phyloP scores from a whole-genome alignment of 768 basidiomycete genomes.

The Punctularia strigosozonata region DNA sequence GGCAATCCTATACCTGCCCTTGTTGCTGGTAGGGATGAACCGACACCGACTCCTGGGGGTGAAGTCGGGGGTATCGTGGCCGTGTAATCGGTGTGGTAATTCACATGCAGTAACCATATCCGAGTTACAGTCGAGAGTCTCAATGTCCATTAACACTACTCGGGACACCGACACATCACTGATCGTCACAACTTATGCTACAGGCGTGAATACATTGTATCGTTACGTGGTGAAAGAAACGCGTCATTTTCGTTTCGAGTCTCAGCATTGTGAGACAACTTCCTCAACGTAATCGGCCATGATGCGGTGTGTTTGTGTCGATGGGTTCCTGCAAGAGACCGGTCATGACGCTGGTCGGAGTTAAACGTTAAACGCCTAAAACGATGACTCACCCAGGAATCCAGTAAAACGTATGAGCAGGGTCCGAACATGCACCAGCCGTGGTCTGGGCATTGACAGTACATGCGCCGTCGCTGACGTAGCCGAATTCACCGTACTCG shows the following conservation, averaged over 20 bases:
- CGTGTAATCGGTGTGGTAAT: too few relatives aligned
- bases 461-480: constrained; percentile 7
- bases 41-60: constrained; percentile 10
- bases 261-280: constrained; percentile 22
- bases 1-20: constrained; percentile 11
- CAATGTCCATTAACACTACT: too few relatives aligned
- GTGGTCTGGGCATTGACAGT: constrained; percentile 1
- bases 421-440: constrained; percentile 7
- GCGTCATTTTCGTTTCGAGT: too few relatives aligned
- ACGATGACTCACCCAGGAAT: constrained; percentile 23
- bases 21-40: constrained; percentile 9
- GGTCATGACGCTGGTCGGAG: too few relatives aligned
- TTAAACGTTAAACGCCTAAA: neutral
- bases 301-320: constrained; percentile 34
- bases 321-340: constrained; percentile 30
- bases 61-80: too few relatives aligned
- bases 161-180: too few relatives aligned
- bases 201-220: too few relatives aligned
- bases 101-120: too few relatives aligned
- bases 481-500: constrained; percentile 13
- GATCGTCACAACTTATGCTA: too few relatives aligned
- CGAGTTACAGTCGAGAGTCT: too few relatives aligned
- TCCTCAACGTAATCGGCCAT: constrained; percentile 41
- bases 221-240: too few relatives aligned
- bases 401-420: constrained; percentile 13